These are phyloP conservation scores for Pseudogymnoascus sp. DNA, from an alignment of 2,329 filamentous ascomycete genomes.

Conservation along the genomic window DNA sequence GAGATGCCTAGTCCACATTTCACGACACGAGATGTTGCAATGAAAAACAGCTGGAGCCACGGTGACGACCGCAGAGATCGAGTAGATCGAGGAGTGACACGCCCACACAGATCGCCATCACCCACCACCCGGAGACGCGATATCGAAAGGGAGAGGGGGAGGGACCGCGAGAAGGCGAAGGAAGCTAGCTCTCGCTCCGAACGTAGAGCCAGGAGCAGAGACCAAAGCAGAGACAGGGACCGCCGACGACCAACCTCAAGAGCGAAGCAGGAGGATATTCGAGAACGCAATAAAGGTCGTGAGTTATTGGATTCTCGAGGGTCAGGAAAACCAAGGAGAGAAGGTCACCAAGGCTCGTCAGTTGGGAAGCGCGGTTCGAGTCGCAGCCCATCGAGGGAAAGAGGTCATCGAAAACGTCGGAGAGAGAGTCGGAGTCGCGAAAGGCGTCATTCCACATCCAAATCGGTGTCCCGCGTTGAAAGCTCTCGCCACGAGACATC, in stretches of 20 bases:
- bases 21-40: slow-evolving; percentile 31
- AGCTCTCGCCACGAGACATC: slow-evolving; percentile 22
- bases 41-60: slow-evolving; percentile 35
- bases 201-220: slow-evolving; percentile 21
- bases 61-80: slow-evolving; percentile 34
- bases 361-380: slow-evolving; percentile 27
- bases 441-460: slow-evolving; percentile 18
- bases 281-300: slow-evolving; percentile 28
- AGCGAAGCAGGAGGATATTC: slow-evolving; percentile 24
- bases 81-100: slow-evolving; percentile 31
- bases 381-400: slow-evolving; percentile 25
- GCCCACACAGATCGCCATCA: slow-evolving; percentile 29
- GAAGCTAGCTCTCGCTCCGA: slow-evolving; percentile 20
- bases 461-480: slow-evolving; percentile 19
- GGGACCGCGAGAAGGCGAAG: slow-evolving; percentile 25
- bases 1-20: slow-evolving; percentile 13
- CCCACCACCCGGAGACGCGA: slow-evolving; percentile 28
- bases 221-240: slow-evolving; percentile 21
- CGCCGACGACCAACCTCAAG: slow-evolving; percentile 23
- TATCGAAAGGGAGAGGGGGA: slow-evolving; percentile 24
- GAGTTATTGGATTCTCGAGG: slow-evolving; percentile 29
- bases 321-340: slow-evolving; percentile 25
- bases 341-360: slow-evolving; percentile 24
- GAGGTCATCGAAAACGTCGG: slow-evolving; percentile 27
- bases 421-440: slow-evolving; percentile 25